Conservation (phyloP, 2,329 filamentous ascomycete species). For the Neurospora sp. region DNA sequence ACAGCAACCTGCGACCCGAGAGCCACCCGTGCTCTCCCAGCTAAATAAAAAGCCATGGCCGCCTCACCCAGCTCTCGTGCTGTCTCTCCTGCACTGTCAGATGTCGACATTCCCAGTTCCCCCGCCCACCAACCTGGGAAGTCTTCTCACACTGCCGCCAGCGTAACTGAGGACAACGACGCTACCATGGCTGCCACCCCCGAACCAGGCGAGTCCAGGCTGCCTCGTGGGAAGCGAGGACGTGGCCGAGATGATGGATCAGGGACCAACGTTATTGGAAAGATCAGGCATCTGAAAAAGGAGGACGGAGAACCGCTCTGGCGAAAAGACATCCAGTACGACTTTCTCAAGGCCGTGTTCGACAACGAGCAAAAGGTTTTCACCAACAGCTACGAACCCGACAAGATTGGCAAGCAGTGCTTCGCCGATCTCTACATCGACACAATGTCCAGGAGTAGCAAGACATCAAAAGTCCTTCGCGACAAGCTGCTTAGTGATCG, state of each 20-base stretch:
- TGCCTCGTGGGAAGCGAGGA: conserved; percentile 19
- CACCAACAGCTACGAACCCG: conserved; percentile 76
- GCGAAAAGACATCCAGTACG: conserved; percentile 81
- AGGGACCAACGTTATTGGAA: conserved; percentile 40
- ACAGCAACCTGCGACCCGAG: not conserved
- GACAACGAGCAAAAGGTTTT: conserved; percentile 69
- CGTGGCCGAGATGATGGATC: conserved; percentile 23
- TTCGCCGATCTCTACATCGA: conserved; percentile 98
- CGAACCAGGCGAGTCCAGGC: conserved; percentile 25
- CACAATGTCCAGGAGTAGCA: conserved; percentile 96
- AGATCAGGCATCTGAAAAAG: conserved; percentile 80
- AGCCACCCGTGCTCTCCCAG: not conserved
- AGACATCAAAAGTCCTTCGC: conserved; percentile 96
- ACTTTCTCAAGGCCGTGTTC: conserved; percentile 74
- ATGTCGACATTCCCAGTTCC: conserved; percentile 36
- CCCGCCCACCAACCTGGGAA: conserved; percentile 22
- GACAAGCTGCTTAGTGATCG: conserved; percentile 92
- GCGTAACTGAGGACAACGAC: conserved; percentile 39
- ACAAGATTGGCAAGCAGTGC: conserved; percentile 51
- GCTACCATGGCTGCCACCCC: conserved; percentile 32
- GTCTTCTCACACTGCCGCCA: conserved; percentile 16
- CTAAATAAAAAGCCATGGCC: conserved; percentile 11
- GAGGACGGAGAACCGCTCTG: conserved; percentile 81
- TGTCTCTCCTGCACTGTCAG: conserved; percentile 27
- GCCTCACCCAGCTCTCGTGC: conserved; percentile 14